A percentile compares a stretch with the other conserved stretches of the same genome.
Evolutionary conservation across 371 early-diverging fungal genomes (phyloP).

Genomic region (Mortierella sp.): DNA sequence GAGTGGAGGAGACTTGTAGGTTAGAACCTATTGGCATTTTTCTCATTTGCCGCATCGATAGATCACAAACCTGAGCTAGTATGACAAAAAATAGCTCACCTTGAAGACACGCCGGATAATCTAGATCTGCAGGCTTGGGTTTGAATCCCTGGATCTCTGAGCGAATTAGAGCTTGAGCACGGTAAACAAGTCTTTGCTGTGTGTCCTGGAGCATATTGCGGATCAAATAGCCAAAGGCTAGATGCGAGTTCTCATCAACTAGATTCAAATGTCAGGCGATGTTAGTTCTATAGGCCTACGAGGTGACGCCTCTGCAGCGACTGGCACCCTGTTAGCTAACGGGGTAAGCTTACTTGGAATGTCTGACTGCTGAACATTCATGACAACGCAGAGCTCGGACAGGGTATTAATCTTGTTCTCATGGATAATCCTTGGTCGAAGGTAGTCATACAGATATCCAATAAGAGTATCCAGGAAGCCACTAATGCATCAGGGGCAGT

Average conservation of each 20-base stretch:
- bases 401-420: constrained; percentile 80
- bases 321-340: too few relatives aligned
- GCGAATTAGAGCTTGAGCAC: constrained; percentile 84
- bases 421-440: constrained; percentile 88
- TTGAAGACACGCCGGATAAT: constrained; percentile 56
- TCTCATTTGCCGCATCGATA: too few relatives aligned
- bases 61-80: neutral
- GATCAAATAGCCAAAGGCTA: constrained; percentile 77
- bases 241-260: constrained; percentile 57
- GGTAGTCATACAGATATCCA: constrained; percentile 80
- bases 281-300: neutral
- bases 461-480: constrained; percentile 73
- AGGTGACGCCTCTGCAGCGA: neutral
- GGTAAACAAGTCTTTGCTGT: constrained; percentile 85
- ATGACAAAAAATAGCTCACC: constrained; percentile 35
- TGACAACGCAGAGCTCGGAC: constrained; percentile 83
- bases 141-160: constrained; percentile 82
- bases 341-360: constrained; percentile 60
- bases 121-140: constrained; percentile 75
- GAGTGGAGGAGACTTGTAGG: too few relatives aligned
- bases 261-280: neutral
- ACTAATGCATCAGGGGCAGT: constrained; percentile 47
- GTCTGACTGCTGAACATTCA: constrained; percentile 61
- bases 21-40: too few relatives aligned
- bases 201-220: constrained; percentile 85